phyloP scores from a whole-genome alignment of 179 eudicot species.

The Beta corolliflora region DNA sequence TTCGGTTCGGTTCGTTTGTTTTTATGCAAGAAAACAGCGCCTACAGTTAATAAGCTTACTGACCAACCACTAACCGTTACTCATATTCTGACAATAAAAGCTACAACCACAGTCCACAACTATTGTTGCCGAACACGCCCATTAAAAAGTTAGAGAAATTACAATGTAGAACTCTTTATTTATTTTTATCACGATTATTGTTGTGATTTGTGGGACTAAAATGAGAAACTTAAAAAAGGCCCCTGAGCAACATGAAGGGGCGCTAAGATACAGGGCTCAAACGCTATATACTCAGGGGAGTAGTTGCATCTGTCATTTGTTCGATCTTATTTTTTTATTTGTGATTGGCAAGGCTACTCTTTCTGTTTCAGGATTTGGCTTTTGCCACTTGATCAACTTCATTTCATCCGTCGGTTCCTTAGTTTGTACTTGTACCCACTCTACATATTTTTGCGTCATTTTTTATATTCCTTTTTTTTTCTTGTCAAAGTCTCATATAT shows the following conservation, averaged over 20 bases:
- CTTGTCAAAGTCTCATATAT: too few species aligned
- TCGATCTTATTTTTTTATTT: not conserved
- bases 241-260: conserved; percentile 19
- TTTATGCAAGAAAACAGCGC: too few species aligned
- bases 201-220: not conserved
- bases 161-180: too few species aligned
- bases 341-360: not conserved
- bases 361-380: not conserved
- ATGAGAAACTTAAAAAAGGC: not conserved
- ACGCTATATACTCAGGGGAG: not conserved
- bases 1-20: too few species aligned
- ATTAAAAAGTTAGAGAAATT: too few species aligned
- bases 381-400: not conserved
- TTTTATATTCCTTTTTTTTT: too few species aligned
- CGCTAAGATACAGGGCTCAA: not conserved
- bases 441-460: conserved; percentile 10
- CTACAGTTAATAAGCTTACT: too few species aligned
- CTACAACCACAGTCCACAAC: too few species aligned
- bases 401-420: not conserved
- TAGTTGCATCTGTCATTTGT: not conserved
- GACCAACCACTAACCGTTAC: too few species aligned
- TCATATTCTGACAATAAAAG: too few species aligned
- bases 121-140: too few species aligned
- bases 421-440: not conserved
- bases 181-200: too few species aligned